Evolutionary conservation across 2,329 filamentous ascomycete genomes (phyloP), one percentile per base, ranked within the genome.

Genomic region (Fusarium guadeloupense): DNA sequence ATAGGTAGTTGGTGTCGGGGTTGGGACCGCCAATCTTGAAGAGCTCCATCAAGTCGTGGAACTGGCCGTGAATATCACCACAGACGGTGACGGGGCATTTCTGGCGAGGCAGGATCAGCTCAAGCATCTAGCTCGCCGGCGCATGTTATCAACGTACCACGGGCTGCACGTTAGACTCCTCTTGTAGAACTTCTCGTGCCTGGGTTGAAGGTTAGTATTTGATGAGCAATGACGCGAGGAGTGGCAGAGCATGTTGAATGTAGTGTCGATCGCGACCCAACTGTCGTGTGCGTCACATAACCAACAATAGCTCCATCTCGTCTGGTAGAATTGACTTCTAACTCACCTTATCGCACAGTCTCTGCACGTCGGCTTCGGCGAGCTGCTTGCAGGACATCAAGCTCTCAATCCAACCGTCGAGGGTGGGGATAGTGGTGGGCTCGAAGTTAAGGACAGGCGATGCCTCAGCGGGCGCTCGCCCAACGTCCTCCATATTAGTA

Each of bases 11-110:
- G 74, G 95, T 98, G 78, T 99, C 95, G 67, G 95, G 95, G 75
- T 97, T 97, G 59, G 93, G 93, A 49, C 95, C 95, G 69, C 95
- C 95, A 77, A 99, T 98, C 82, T 96, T 96, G 86, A 99, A 99
- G 48, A 99, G 87, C 81, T 99, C 95, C 93, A 99, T 98, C 77
- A 99, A 81, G 75, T 99, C 95, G 78, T 98, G 94, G 77, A 98
- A 98, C 80, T 99, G 95, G 68, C 95, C 95, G 79, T 99, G 95
- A 76, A 99, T 99, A 80, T 99, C 95, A 76, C 95, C 95, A 78
- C 95, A 98, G 62, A 99, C 95, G 52, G 95, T 99, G 68, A 98
- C 95, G 38, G 95, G 95, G 77, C 94, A 98, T 94, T 97, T 97
- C 90, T 93, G 65, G 56, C 40, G 30, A 54, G n/a, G 30, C 23